Percentiles rank a stretch among this genome's conserved stretches.
phyloP scores from a whole-genome alignment of 805 yeast species.

The Wickerhamiella siamensis region DNA sequence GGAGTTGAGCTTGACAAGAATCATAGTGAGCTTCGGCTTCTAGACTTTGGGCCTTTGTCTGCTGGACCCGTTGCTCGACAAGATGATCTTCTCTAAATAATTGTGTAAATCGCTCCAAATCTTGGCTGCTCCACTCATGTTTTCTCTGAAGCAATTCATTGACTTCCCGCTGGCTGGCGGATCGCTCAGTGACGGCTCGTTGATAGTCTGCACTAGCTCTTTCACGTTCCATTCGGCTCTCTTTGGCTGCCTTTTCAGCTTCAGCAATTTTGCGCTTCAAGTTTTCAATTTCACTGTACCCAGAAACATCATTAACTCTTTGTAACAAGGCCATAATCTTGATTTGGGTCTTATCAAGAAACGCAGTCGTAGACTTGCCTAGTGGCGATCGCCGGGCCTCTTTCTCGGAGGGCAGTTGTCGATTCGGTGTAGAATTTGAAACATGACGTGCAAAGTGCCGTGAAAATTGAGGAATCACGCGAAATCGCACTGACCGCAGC shows the following conservation, averaged over 20 bases:
- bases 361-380: not conserved
- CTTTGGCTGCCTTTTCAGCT: constrained; percentile 37
- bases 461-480: too few relatives aligned
- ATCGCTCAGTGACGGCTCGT: constrained; percentile 28
- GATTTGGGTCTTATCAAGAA: constrained; percentile 24
- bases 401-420: constrained; percentile 2
- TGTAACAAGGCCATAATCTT: constrained; percentile 28
- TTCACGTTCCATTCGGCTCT: constrained; percentile 31
- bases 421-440: not conserved
- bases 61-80: constrained; percentile 45
- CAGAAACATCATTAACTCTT: constrained; percentile 80
- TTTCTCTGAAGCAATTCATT: constrained; percentile 80
- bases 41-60: constrained; percentile 37
- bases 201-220: constrained; percentile 26
- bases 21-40: constrained; percentile 42
- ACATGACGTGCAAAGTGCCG: too few relatives aligned
- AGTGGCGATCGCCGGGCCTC: constrained; percentile 1
- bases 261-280: constrained; percentile 47
- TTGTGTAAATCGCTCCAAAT: constrained; percentile 71
- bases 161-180: constrained; percentile 65
- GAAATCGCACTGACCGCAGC: not conserved
- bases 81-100: constrained; percentile 69
- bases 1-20: constrained; percentile 49
- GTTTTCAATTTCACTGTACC: constrained; percentile 67
- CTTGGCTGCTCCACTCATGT: constrained; percentile 62